A percentile compares a stretch with the other conserved stretches of the same genome.
Conservation (phyloP, 73 alveolate species). For the Durusdinium trenchii region DNA sequence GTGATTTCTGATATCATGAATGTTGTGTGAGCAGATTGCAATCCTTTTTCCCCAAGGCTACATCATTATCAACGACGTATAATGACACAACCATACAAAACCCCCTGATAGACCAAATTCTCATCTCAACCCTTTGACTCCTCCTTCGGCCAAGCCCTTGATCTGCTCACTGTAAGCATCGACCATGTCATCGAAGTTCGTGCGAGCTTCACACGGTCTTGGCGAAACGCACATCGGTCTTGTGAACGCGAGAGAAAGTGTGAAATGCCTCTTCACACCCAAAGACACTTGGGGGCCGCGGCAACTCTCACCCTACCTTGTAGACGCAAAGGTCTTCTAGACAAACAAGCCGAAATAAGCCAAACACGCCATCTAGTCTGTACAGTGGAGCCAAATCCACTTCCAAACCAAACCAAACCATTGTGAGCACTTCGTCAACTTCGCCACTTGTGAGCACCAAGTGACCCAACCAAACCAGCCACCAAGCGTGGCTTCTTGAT, state of each 20-base stretch:
- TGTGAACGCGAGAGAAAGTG: too few relatives aligned
- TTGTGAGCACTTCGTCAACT: neutral
- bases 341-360: neutral
- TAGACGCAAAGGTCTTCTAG: neutral
- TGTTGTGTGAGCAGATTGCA: neutral
- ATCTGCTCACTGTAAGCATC: slow-evolving; percentile 86
- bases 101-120: neutral
- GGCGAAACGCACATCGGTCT: too few relatives aligned
- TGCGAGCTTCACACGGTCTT: neutral
- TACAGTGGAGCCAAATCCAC: neutral
- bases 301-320: too few relatives aligned
- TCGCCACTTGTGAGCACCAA: neutral
- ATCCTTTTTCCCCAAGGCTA: neutral
- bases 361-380: neutral
- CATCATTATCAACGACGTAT: neutral
- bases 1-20: neutral
- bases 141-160: slow-evolving; percentile 86
- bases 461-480: slow-evolving; percentile 71
- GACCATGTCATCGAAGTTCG: slow-evolving; percentile 70
- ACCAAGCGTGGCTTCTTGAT: slow-evolving; percentile 69
- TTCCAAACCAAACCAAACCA: neutral
- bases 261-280: too few relatives aligned
- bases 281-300: too few relatives aligned
- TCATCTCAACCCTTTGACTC: neutral
- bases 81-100: neutral